Conservation (phyloP, 78 protist species). For the Dictyostelium intermedium region DNA sequence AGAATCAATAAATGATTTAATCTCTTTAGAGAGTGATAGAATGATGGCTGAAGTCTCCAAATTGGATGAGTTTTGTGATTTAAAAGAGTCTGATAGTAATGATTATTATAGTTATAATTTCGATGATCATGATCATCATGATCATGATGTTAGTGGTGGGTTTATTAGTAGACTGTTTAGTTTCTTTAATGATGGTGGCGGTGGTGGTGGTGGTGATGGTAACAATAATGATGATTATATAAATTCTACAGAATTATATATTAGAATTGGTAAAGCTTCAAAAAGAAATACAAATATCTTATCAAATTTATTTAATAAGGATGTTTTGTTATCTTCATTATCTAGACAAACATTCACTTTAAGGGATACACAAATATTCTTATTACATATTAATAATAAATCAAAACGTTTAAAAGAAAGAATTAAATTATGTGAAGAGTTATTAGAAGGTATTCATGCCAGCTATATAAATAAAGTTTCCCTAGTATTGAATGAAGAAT, state of each 20-base stretch:
- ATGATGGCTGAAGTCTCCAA: slow-evolving; percentile 15
- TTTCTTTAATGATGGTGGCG: neutral
- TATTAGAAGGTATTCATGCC: slow-evolving; percentile 23
- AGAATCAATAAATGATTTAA: slow-evolving; percentile 26
- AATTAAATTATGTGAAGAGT: slow-evolving; percentile 49
- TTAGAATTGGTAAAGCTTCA: slow-evolving; percentile 58
- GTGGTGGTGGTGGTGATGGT: neutral
- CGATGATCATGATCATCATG: neutral
- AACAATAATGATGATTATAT: neutral
- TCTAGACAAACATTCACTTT: neutral
- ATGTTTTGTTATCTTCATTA: slow-evolving; percentile 43
- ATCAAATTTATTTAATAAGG: slow-evolving; percentile 51
- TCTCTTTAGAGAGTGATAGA: neutral
- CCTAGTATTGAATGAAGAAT: slow-evolving; percentile 49
- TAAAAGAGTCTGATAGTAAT: neutral
- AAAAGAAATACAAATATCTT: slow-evolving; percentile 33
- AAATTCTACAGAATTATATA: slow-evolving; percentile 19
- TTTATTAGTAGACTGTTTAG: neutral
- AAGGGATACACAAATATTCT: slow-evolving; percentile 17
- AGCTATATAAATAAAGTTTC: slow-evolving; percentile 34
- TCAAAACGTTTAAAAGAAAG: slow-evolving; percentile 32
- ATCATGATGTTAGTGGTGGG: neutral
- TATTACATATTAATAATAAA: slow-evolving; percentile 34
- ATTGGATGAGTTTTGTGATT: slow-evolving; percentile 31
- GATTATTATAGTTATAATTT: neutral